Conservation (phyloP, 2,329 filamentous ascomycete genomes). For the Lojkania enalia region DNA sequence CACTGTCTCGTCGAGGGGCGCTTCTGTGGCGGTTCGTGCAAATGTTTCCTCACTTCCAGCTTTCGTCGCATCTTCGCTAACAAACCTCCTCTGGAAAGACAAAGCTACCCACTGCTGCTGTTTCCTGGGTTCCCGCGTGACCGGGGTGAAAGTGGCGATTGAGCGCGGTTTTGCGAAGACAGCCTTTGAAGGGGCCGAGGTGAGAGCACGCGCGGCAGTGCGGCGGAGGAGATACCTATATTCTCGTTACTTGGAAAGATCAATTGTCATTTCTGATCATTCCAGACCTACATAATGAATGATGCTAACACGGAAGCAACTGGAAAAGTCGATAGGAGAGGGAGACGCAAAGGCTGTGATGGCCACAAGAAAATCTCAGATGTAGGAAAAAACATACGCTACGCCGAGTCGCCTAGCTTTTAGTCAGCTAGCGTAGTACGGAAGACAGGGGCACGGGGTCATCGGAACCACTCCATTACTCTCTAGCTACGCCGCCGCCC, state of each 20-base stretch:
- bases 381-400: too few species aligned
- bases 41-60: conserved; percentile 43
- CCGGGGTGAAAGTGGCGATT: conserved; percentile 39
- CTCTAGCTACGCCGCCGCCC: too few species aligned
- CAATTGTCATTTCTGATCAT: too few species aligned
- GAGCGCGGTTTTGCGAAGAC: conserved; percentile 47
- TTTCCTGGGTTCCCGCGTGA: conserved; percentile 37
- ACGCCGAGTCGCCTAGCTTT: too few species aligned
- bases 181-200: conserved; percentile 51
- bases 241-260: too few species aligned
- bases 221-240: conserved; percentile 64
- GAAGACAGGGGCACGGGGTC: too few species aligned
- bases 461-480: too few species aligned
- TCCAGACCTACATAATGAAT: neutral
- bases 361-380: too few species aligned
- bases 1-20: conserved; percentile 39
- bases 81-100: conserved; percentile 53
- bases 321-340: too few species aligned
- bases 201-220: conserved; percentile 58
- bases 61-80: conserved; percentile 51
- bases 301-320: neutral
- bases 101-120: conserved; percentile 45
- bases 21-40: conserved; percentile 41
- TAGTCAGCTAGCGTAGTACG: too few species aligned
- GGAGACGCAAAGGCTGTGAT: too few species aligned